phyloP scores from a whole-genome alignment of 1,284 basidiomycete genomes.

The Sporisorium iseilematis-ciliati region DNA sequence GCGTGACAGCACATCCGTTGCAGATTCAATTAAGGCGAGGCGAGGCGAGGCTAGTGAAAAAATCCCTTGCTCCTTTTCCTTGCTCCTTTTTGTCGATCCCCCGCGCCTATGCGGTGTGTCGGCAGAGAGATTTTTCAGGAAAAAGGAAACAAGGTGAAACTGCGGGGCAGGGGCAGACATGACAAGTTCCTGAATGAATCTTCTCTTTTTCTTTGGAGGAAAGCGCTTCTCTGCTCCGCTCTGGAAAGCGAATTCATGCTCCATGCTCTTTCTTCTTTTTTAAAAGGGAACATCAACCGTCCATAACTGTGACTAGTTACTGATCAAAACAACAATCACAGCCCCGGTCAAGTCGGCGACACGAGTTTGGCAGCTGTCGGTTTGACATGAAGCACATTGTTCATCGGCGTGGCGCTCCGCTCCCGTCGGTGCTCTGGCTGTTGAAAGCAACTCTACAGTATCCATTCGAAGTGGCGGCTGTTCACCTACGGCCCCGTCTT shows the following conservation, averaged over 20 bases:
- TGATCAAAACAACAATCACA: neutral
- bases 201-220: slow-evolving; percentile 5
- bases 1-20: slow-evolving; percentile 5
- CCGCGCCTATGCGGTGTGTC: neutral
- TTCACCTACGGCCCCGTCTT: too few relatives aligned
- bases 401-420: too few relatives aligned
- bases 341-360: too few relatives aligned
- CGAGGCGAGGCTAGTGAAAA: neutral
- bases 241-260: slow-evolving; percentile 1
- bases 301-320: too few relatives aligned
- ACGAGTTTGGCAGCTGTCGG: too few relatives aligned
- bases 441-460: too few relatives aligned
- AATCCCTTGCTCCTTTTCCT: neutral
- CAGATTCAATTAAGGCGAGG: neutral
- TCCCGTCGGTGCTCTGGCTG: too few relatives aligned
- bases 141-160: slow-evolving; percentile 3
- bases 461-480: too few relatives aligned
- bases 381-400: too few relatives aligned
- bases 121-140: neutral
- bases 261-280: neutral
- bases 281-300: neutral
- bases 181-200: neutral
- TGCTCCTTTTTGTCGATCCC: slow-evolving; percentile 2
- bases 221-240: neutral
- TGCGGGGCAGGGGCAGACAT: slow-evolving; percentile 3